Evolutionary conservation across 768 basidiomycete genomes (phyloP), one percentile per base, ranked within the genome.

Genomic region (Leucocoprinus birnbaumii): DNA sequence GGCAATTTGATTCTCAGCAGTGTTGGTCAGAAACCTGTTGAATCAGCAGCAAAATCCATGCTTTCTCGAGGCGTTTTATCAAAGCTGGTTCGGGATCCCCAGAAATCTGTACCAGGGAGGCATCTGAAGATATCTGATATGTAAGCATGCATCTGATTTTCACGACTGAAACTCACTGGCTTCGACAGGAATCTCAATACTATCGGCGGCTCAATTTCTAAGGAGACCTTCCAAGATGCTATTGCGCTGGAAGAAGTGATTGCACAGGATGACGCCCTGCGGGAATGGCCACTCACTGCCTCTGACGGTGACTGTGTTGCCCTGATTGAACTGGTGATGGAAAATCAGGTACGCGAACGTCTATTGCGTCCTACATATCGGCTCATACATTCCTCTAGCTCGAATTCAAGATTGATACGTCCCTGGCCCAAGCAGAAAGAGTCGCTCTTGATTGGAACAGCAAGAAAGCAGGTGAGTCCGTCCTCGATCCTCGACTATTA

Each of bases 251-350:
- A 91, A 31, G 84, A 89, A 53, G 68, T 83, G 13, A 75, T 79
- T 21, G 61, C 68, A 22, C 75, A 77, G 40, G 77, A 78, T 10
- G 72, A 77, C 5, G 74, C 71, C 1, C 88, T 84, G 80, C 79
- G 83, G 44, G 84, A 87, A 52, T 97, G 94, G 94, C 83, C 90
- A 0, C 65, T 92, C 44, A 72, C 87, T 26, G 84, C 91, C 3
- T 82, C 82, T 2, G 92, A 93, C 59, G 93, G 94, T 7, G 91
- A 94, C 59, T 75, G 84, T 47, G 87, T 89, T 13, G 82, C 86
- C 0, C 68, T 96, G 56, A 71, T 93, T 27, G 81, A 91, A 57
- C 73, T 93, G n/a, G 83, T 86, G n/a, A 94, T 93, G 0, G 86
- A 91, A 55, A 79, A 85, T 57, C 86, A 86, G 73, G 90, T 86